Percentiles rank a stretch among this genome's conserved stretches.
These are phyloP conservation scores for Pluteus cervinus DNA, from an alignment of 768 basidiomycete genomes.

Conservation along the genomic window DNA sequence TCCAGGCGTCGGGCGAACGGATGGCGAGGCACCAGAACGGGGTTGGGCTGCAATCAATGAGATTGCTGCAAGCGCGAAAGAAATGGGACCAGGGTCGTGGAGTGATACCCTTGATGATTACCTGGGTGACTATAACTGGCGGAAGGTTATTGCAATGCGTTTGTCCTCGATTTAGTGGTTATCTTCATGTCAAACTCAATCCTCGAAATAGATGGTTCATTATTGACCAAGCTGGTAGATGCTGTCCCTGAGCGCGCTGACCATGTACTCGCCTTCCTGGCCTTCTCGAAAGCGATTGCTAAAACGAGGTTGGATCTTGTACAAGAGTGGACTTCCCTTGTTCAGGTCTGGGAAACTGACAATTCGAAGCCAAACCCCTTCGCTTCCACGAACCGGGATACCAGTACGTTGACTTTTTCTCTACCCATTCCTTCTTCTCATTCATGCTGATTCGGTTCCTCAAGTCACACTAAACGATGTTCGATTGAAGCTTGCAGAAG, in stretches of 20 bases:
- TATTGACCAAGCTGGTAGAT: slow-evolving; percentile 10
- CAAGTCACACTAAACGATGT: too few relatives aligned
- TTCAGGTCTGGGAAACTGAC: slow-evolving; percentile 18
- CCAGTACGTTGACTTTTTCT: too few relatives aligned
- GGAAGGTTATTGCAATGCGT: slow-evolving; percentile 12
- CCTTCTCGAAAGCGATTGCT: slow-evolving; percentile 7
- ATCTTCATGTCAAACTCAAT: too few relatives aligned
- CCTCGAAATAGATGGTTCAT: too few relatives aligned
- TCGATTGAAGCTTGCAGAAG: slow-evolving; percentile 15
- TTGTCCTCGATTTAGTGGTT: too few relatives aligned
- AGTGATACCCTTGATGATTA: slow-evolving; percentile 21
- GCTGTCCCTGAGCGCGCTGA: slow-evolving; percentile 1
- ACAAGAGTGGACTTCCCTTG: slow-evolving; percentile 12
- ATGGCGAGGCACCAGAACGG: slow-evolving; percentile 28
- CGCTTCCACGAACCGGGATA: too few relatives aligned
- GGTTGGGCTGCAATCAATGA: slow-evolving; percentile 24
- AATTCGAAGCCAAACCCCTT: slow-evolving; percentile 14
- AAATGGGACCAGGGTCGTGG: slow-evolving; percentile 26
- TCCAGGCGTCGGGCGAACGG: slow-evolving; percentile 17
- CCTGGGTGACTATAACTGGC: slow-evolving; percentile 21
- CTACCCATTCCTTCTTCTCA: slow-evolving; percentile 9
- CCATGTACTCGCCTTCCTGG: slow-evolving; percentile 8
- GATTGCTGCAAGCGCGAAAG: slow-evolving; percentile 18
- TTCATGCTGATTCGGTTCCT: neutral
- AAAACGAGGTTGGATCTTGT: neutral